These are phyloP conservation scores for Ilyonectria mors-panacis DNA, from an alignment of 2,329 filamentous ascomycete genomes.

Conservation along the genomic window DNA sequence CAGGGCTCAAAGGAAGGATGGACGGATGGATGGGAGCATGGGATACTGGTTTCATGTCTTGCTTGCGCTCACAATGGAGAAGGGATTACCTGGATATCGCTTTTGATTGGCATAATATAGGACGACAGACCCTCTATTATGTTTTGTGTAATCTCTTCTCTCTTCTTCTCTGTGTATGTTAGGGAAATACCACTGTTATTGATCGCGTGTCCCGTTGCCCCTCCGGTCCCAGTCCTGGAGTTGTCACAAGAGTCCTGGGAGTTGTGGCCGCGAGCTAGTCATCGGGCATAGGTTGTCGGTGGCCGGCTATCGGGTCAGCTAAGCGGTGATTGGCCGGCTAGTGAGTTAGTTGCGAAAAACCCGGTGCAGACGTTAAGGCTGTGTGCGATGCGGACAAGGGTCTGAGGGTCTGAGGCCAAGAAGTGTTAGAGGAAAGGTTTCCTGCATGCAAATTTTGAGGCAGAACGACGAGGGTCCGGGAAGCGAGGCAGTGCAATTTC, in stretches of 20 bases:
- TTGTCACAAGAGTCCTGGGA: slow-evolving; percentile 32
- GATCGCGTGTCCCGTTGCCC: background rate
- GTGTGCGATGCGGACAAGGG: background rate
- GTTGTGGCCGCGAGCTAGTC: slow-evolving; percentile 32
- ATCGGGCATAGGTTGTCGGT: slow-evolving; percentile 45
- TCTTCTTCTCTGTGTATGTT: slow-evolving; percentile 3
- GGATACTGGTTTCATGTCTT: slow-evolving; percentile 30
- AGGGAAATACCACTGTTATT: background rate
- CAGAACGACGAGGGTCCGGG: background rate
- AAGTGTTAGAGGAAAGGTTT: background rate
- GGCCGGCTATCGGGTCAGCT: slow-evolving; percentile 46
- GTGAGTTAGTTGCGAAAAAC: slow-evolving; percentile 28
- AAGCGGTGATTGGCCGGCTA: slow-evolving; percentile 47
- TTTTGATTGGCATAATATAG: slow-evolving; percentile 45
- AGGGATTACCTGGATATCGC: slow-evolving; percentile 43
- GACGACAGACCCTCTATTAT: slow-evolving; percentile 35
- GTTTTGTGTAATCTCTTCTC: slow-evolving; percentile 26
- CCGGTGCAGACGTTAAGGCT: slow-evolving; percentile 13
- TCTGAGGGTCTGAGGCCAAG: slow-evolving; percentile 1
- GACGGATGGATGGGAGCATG: slow-evolving; percentile 32
- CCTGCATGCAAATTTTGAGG: slow-evolving; percentile 9
- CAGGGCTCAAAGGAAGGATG: slow-evolving; percentile 38
- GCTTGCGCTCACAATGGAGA: slow-evolving; percentile 22
- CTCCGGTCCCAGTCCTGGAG: slow-evolving; percentile 3
- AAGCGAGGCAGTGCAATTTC: slow-evolving; percentile 5